These are phyloP conservation scores for Styphnolobium japonicum DNA, from an alignment of 306 rosid species.

Conservation along the genomic window DNA sequence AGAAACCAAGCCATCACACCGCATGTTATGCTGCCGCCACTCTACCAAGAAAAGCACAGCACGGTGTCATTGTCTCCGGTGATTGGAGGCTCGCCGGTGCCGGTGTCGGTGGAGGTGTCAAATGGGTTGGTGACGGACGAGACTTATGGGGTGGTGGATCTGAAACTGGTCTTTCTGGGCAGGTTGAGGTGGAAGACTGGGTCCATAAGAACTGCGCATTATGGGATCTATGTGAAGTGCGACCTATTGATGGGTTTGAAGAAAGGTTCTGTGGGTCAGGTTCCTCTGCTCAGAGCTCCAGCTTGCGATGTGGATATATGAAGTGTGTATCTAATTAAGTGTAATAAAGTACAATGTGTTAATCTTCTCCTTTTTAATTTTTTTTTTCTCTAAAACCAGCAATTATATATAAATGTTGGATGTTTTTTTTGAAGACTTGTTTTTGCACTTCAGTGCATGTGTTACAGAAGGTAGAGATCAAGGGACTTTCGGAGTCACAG, in stretches of 20 bases:
- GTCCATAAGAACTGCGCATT: slow-evolving; percentile 53
- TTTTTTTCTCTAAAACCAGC: neutral
- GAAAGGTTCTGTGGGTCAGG: slow-evolving; percentile 73
- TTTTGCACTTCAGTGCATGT: neutral
- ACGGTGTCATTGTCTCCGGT: slow-evolving; percentile 61
- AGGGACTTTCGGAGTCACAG: neutral
- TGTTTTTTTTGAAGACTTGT: neutral
- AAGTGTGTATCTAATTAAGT: neutral
- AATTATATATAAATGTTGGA: neutral
- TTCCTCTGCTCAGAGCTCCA: slow-evolving; percentile 68
- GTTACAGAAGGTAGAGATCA: neutral
- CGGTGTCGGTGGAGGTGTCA: slow-evolving; percentile 54
- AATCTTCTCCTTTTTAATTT: neutral
- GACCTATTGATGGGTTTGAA: slow-evolving; percentile 65
- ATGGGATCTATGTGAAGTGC: slow-evolving; percentile 60
- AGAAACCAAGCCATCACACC: slow-evolving; percentile 65
- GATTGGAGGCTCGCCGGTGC: slow-evolving; percentile 61
- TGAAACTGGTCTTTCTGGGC: slow-evolving; percentile 62
- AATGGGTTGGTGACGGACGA: slow-evolving; percentile 54
- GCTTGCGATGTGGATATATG: slow-evolving; percentile 62
- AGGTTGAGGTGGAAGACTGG: slow-evolving; percentile 76
- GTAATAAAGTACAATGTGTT: neutral
- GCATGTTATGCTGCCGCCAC: slow-evolving; percentile 56
- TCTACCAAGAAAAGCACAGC: slow-evolving; percentile 41
- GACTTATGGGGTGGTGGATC: slow-evolving; percentile 55